phyloP scores from a whole-genome alignment of 2,329 filamentous ascomycete species.

The Proliferodiscus dingleyae region DNA sequence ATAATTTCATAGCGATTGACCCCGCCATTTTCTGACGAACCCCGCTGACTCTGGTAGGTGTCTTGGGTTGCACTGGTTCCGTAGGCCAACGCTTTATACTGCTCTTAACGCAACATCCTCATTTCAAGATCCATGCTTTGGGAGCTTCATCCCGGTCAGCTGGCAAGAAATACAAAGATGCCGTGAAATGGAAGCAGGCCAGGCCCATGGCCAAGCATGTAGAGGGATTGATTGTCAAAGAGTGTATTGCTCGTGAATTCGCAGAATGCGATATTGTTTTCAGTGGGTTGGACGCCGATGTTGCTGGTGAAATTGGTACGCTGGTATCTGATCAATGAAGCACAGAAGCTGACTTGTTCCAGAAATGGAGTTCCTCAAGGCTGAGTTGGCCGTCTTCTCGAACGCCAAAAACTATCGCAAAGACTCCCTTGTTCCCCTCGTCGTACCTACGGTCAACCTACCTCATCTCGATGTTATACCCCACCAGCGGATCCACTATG shows the following conservation, averaged over 20 bases:
- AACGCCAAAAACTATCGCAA: constrained; percentile 97
- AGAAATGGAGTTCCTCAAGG: constrained; percentile 89
- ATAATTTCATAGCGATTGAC: constrained; percentile 2
- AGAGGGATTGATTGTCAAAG: constrained; percentile 76
- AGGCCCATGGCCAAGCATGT: constrained; percentile 71
- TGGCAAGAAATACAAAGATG: constrained; percentile 92
- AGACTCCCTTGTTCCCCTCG: constrained; percentile 83
- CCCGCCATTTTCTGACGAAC: constrained; percentile 3
- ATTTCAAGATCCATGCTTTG: constrained; percentile 80
- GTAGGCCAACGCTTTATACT: constrained; percentile 96
- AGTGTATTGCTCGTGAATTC: constrained; percentile 79
- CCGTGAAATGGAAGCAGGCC: constrained; percentile 91
- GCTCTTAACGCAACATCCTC: constrained; percentile 80
- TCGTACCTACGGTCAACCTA: constrained; percentile 93
- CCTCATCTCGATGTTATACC: constrained; percentile 80
- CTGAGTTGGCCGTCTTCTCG: constrained; percentile 88
- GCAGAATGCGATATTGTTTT: constrained; percentile 89
- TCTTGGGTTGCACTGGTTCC: constrained; percentile 87
- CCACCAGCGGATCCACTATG: constrained; percentile 73
- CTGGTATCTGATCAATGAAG: constrained; percentile 4
- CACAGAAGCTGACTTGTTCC: constrained; percentile 12
- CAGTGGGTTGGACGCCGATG: constrained; percentile 85
- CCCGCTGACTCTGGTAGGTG: constrained; percentile 42
- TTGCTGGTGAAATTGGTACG: constrained; percentile 85
- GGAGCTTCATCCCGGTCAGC: constrained; percentile 86